Conservation (phyloP, 805 yeast species). For the Starmerella tilneyi region DNA sequence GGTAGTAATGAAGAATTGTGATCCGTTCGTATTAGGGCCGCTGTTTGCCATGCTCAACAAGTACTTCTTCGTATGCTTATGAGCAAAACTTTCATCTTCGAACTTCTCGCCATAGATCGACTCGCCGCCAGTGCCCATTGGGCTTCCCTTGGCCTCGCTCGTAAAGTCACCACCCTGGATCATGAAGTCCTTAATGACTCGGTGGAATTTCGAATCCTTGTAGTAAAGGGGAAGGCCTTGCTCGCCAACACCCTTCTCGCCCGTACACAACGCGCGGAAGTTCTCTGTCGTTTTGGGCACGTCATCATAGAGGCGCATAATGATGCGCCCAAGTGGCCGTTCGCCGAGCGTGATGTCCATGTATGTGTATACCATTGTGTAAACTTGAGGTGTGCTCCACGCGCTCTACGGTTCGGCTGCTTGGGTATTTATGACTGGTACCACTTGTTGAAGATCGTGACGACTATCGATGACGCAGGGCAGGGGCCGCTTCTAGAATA, state of each 20-base stretch:
- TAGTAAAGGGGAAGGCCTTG: slow-evolving; percentile 59
- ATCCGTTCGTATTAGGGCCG: slow-evolving; percentile 91
- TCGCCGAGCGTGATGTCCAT: slow-evolving; percentile 70
- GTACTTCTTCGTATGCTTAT: slow-evolving; percentile 73
- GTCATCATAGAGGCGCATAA: slow-evolving; percentile 55
- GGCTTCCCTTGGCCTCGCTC: slow-evolving; percentile 33
- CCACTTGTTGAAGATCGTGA: too few relatives aligned
- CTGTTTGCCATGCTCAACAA: slow-evolving; percentile 94
- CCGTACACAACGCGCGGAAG: slow-evolving; percentile 80
- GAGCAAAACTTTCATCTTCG: slow-evolving; percentile 78
- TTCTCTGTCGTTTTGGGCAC: slow-evolving; percentile 87
- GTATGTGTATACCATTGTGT: slow-evolving; percentile 15
- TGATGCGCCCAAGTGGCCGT: slow-evolving; percentile 59
- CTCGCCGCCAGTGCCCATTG: slow-evolving; percentile 64
- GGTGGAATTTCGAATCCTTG: slow-evolving; percentile 84
- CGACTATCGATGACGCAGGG: too few relatives aligned
- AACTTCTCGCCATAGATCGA: slow-evolving; percentile 75
- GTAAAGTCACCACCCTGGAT: slow-evolving; percentile 92
- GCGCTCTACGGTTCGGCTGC: not conserved
- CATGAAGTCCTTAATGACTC: slow-evolving; percentile 81
- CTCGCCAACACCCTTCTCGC: slow-evolving; percentile 61
- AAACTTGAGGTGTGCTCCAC: not conserved
- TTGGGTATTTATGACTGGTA: too few relatives aligned
- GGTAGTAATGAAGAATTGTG: slow-evolving; percentile 90
- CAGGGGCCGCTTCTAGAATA: slow-evolving; percentile 4